These are phyloP conservation scores for Cutaneotrichosporon mucoides DNA, from an alignment of 1,284 basidiomycete species.

Conservation along the genomic window DNA sequence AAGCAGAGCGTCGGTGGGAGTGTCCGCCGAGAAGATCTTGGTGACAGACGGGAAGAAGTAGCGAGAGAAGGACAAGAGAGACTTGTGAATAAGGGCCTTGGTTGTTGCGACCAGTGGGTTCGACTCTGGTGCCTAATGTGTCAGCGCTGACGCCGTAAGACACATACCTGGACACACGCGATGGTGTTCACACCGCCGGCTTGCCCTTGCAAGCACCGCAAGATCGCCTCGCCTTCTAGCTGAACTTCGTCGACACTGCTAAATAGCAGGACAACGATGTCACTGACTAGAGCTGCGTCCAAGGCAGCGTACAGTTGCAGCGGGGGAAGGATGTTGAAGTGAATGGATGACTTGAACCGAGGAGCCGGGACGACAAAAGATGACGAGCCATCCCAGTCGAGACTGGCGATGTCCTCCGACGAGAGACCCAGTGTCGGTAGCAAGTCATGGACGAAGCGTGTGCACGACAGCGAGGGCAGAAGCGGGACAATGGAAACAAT, in stretches of 20 bases:
- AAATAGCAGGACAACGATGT: slow-evolving; percentile 72
- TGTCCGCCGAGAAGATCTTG: slow-evolving; percentile 52
- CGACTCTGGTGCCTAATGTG: slow-evolving; percentile 34
- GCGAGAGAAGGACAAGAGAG: slow-evolving; percentile 82
- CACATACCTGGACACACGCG: slow-evolving; percentile 55
- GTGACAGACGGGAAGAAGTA: slow-evolving; percentile 90
- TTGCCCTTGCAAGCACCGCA: slow-evolving; percentile 81
- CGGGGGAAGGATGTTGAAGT: slow-evolving; percentile 73
- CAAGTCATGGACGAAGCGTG: slow-evolving; percentile 68
- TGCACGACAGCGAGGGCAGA: slow-evolving; percentile 54
- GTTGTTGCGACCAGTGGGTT: slow-evolving; percentile 56
- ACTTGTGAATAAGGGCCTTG: slow-evolving; percentile 64
- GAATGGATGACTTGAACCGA: slow-evolving; percentile 82
- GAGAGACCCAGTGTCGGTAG: slow-evolving; percentile 62
- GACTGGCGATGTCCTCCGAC: slow-evolving; percentile 49
- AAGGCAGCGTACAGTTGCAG: slow-evolving; percentile 70
- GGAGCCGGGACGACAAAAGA: slow-evolving; percentile 71
- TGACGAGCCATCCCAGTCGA: slow-evolving; percentile 43
- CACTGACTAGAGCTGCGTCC: slow-evolving; percentile 82
- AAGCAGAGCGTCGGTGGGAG: slow-evolving; percentile 63
- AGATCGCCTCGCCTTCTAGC: slow-evolving; percentile 74
- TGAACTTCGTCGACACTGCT: slow-evolving; percentile 60
- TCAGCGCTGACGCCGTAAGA: not conserved
- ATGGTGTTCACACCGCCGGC: slow-evolving; percentile 57
- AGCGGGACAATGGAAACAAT: slow-evolving; percentile 51